Percentiles rank a stretch among this genome's conserved stretches.
phyloP scores from a whole-genome alignment of 768 basidiomycete genomes.

The Termitomyces sp. region DNA sequence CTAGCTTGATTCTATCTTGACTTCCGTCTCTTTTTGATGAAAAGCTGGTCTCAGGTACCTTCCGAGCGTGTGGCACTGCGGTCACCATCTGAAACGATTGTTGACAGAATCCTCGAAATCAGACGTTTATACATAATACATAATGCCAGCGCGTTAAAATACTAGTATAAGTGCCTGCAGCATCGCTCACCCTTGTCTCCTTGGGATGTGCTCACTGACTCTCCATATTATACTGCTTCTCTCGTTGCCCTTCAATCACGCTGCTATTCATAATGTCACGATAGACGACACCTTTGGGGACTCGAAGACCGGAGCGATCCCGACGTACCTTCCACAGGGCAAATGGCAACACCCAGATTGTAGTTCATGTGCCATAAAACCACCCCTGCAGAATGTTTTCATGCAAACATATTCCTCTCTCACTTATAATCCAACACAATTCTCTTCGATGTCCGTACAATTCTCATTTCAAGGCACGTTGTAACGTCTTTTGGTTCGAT shows the following conservation, averaged over 20 bases:
- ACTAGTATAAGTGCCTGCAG: no score
- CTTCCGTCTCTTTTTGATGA: background rate
- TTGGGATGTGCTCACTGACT: background rate
- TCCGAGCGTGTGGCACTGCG: background rate
- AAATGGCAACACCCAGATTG: slow-evolving; percentile 15
- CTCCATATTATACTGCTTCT: background rate
- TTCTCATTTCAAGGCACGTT: no score
- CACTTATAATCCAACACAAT: slow-evolving; percentile 11
- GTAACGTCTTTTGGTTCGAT: no score
- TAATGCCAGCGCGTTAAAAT: background rate
- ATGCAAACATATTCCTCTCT: slow-evolving; percentile 16
- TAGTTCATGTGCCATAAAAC: slow-evolving; percentile 9
- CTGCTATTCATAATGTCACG: slow-evolving; percentile 9
- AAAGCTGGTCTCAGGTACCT: background rate
- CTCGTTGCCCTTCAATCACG: background rate
- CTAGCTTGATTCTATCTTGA: background rate
- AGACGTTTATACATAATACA: background rate
- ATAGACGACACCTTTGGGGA: no score
- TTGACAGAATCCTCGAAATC: background rate
- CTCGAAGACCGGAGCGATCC: slow-evolving; percentile 8
- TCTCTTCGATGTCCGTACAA: slow-evolving; percentile 8
- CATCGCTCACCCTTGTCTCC: background rate
- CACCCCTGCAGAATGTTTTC: slow-evolving; percentile 5
- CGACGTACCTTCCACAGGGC: slow-evolving; percentile 13
- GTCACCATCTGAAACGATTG: background rate